Evolutionary conservation across 2,329 filamentous ascomycete genomes (phyloP).

Genomic region (Talaromyces sp.): DNA sequence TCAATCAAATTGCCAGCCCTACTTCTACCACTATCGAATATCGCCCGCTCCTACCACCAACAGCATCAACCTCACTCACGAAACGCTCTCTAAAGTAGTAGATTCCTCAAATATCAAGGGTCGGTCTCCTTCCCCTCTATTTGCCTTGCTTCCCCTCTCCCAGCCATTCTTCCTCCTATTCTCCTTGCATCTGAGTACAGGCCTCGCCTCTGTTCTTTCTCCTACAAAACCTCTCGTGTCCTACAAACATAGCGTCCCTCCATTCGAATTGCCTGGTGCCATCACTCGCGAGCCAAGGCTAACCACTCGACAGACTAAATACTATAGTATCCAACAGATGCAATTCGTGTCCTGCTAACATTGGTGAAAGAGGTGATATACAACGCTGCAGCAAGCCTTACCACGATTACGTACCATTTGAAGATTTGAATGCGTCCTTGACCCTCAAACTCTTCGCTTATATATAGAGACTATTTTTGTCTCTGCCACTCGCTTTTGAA

Average conservation of each 20-base stretch:
- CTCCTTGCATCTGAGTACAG: conserved; percentile 8
- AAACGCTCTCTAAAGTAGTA: not conserved
- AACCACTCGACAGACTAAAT: not conserved
- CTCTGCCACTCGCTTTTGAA: conserved; percentile 24
- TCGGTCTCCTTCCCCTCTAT: conserved; percentile 1
- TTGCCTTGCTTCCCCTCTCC: conserved; percentile 14
- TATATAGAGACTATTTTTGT: conserved; percentile 43
- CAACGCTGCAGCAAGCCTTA: not conserved
- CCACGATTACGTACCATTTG: conserved; percentile 3
- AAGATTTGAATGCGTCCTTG: conserved; percentile 34
- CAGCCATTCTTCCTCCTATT: conserved; percentile 10
- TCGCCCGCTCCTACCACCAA: not conserved
- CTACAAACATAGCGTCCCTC: not conserved
- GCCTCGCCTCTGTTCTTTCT: not conserved
- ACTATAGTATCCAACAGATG: not conserved
- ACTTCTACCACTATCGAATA: not conserved
- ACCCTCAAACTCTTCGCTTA: conserved; percentile 28
- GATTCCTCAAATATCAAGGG: conserved; percentile 10
- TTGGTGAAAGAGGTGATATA: conserved; percentile 4
- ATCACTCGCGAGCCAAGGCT: not conserved
- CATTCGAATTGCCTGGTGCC: not conserved
- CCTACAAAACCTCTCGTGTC: conserved; percentile 3
- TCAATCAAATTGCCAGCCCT: not conserved
- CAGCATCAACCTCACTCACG: not conserved
- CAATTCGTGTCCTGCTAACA: conserved; percentile 13